phyloP scores from a whole-genome alignment of 495 filamentous ascomycete species.

The Penicillium lagena region DNA sequence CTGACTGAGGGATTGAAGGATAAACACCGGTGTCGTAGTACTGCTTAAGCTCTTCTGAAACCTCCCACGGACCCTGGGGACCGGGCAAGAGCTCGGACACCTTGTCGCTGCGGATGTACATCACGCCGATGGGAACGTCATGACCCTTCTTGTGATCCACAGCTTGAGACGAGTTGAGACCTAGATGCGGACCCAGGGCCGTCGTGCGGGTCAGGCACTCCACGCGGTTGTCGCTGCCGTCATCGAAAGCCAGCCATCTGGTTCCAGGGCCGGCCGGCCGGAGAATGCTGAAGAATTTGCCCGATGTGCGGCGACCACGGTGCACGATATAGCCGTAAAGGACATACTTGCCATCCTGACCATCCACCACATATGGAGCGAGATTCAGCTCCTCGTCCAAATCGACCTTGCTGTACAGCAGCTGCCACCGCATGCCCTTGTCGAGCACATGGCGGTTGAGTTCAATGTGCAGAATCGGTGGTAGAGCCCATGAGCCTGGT shows the following conservation, averaged over 20 bases:
- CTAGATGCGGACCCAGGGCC: conserved; percentile 49
- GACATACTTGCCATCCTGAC: conserved; percentile 39
- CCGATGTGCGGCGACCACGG: conserved; percentile 52
- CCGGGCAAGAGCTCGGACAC: conserved; percentile 36
- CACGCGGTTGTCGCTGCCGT: conserved; percentile 49
- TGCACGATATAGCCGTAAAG: conserved; percentile 60
- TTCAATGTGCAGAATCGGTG: conserved; percentile 51
- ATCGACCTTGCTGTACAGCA: conserved; percentile 50
- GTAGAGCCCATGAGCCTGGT: conserved; percentile 35
- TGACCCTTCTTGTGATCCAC: conserved; percentile 43
- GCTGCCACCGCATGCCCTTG: conserved; percentile 46
- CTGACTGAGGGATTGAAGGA: conserved; percentile 3
- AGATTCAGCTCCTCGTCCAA: conserved; percentile 50
- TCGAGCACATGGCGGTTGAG: conserved; percentile 53
- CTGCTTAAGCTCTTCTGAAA: conserved; percentile 22
- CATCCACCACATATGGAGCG: conserved; percentile 24
- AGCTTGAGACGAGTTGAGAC: conserved; percentile 31
- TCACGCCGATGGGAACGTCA: conserved; percentile 50
- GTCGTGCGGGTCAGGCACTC: conserved; percentile 52
- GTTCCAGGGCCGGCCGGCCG: conserved; percentile 50
- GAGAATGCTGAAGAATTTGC: conserved; percentile 55
- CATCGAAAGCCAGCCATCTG: conserved; percentile 55
- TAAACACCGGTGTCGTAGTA: conserved; percentile 33
- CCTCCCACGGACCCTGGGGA: conserved; percentile 37
- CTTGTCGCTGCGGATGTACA: conserved; percentile 54